A percentile compares a stretch with the other conserved stretches of the same genome.
These are phyloP conservation scores for Phytophthora agathidicida DNA, from an alignment of 352 stramenopile species.

Conservation along the genomic window DNA sequence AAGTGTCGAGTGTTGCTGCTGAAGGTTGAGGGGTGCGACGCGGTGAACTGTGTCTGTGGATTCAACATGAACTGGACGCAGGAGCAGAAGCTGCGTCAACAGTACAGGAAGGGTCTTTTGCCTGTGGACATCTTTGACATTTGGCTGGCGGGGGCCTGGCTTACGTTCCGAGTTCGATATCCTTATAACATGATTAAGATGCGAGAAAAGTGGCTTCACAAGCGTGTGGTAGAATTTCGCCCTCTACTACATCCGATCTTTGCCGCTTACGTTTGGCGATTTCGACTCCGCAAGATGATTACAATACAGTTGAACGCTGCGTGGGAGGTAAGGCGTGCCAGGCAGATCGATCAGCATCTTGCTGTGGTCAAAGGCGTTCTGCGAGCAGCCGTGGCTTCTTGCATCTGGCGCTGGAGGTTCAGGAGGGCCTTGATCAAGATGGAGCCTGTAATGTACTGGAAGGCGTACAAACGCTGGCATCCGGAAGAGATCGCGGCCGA, in stretches of 20 bases:
- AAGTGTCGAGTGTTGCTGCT: slow-evolving; percentile 47
- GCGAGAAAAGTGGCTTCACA: slow-evolving; percentile 8
- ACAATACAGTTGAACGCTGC: neutral
- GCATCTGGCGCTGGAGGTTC: slow-evolving; percentile 25
- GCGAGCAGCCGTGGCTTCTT: neutral
- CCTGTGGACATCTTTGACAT: slow-evolving; percentile 42
- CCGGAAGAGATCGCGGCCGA: slow-evolving; percentile 11
- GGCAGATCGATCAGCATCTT: neutral
- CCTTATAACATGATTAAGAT: slow-evolving; percentile 5
- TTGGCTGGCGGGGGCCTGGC: slow-evolving; percentile 12
- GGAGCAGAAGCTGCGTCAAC: slow-evolving; percentile 21
- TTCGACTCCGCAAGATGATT: slow-evolving; percentile 17
- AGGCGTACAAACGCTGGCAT: slow-evolving; percentile 22
- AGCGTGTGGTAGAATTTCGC: neutral
- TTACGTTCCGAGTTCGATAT: neutral
- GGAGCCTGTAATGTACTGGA: slow-evolving; percentile 30
- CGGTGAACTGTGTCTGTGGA: slow-evolving; percentile 55
- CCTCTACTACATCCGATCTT: slow-evolving; percentile 2
- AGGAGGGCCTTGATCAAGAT: neutral
- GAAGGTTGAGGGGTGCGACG: slow-evolving; percentile 59
- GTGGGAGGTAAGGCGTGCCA: neutral
- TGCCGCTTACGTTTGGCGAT: slow-evolving; percentile 14
- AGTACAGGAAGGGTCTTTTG: slow-evolving; percentile 24
- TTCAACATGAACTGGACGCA: slow-evolving; percentile 44
- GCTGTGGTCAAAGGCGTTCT: slow-evolving; percentile 12